phyloP scores from a whole-genome alignment of 1,284 basidiomycete genomes.

The Acaromyces ingoldii region DNA sequence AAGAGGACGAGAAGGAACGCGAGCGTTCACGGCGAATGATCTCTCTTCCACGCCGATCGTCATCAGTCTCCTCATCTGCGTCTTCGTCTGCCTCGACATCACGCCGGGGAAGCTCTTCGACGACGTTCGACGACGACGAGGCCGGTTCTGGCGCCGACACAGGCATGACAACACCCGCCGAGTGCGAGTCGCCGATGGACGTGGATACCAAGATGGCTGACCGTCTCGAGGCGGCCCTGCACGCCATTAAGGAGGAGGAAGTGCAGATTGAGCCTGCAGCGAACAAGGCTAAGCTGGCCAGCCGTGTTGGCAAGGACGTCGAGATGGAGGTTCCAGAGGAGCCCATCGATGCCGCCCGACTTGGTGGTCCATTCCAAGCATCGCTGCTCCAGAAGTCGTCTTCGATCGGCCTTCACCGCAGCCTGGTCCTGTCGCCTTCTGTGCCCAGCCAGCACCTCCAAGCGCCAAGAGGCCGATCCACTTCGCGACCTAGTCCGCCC shows the following conservation, averaged over 20 bases:
- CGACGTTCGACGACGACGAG: slow-evolving; percentile 3
- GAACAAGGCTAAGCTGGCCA: not conserved
- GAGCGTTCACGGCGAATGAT: not conserved
- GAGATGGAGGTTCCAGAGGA: not conserved
- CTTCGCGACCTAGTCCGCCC: not conserved
- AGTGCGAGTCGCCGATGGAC: not conserved
- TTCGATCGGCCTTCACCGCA: not conserved
- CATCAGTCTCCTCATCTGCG: not conserved
- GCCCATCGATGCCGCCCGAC: not conserved
- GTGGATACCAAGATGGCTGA: not conserved
- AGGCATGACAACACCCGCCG: slow-evolving; percentile 5
- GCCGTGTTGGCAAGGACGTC: not conserved
- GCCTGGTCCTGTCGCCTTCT: not conserved
- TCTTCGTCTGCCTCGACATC: slow-evolving; percentile 3
- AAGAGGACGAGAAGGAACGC: not conserved
- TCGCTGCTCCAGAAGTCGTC: not conserved
- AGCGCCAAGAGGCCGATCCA: not conserved
- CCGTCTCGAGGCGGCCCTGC: not conserved
- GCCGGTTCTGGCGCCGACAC: slow-evolving; percentile 6
- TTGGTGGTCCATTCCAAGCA: not conserved
- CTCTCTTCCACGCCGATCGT: not conserved
- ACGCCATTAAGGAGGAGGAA: not conserved
- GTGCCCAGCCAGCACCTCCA: not conserved
- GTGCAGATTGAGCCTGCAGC: not conserved
- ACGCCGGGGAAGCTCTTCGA: slow-evolving; percentile 4